Conservation (phyloP, 176 grass and related monocot genomes). For the Tuctoria greenei region DNA sequence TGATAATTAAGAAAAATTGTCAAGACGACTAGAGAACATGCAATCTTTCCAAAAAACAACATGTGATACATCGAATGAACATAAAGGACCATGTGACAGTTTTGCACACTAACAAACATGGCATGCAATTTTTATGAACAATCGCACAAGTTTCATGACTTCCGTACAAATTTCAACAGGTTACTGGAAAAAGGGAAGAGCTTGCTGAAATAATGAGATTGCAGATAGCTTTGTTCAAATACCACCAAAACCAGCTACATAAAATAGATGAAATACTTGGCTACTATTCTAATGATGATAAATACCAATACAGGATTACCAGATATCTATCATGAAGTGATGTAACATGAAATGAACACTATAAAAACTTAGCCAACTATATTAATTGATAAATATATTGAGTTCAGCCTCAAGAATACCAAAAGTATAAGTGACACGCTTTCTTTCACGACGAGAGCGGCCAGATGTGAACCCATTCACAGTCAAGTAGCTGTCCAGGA, state of each 20-base stretch:
- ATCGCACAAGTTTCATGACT: background rate
- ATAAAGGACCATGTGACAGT: background rate
- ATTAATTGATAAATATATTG: constrained; percentile 20
- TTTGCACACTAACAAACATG: constrained; percentile 22
- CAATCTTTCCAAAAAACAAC: constrained; percentile 21
- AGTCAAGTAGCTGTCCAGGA: constrained; percentile 74
- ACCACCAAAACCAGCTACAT: background rate
- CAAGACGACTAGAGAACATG: constrained; percentile 7
- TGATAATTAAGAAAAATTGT: constrained; percentile 34
- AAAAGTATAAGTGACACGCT: constrained; percentile 94
- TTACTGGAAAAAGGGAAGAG: background rate
- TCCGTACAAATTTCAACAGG: constrained; percentile 6
- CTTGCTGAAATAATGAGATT: constrained; percentile 18
- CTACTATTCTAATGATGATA: background rate
- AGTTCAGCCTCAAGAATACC: constrained; percentile 47
- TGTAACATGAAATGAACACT: constrained; percentile 8
- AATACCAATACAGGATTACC: constrained; percentile 3
- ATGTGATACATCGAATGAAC: constrained; percentile 5
- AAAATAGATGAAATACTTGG: constrained; percentile 9
- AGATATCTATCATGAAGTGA: constrained; percentile 15
- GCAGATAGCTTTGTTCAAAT: constrained; percentile 14
- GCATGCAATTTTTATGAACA: background rate
- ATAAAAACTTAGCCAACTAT: constrained; percentile 1
- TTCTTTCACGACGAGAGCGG: constrained; percentile 84
- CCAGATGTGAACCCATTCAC: constrained; percentile 76